phyloP scores from a whole-genome alignment of 1,284 basidiomycete species.

The Phlebopus sp. region DNA sequence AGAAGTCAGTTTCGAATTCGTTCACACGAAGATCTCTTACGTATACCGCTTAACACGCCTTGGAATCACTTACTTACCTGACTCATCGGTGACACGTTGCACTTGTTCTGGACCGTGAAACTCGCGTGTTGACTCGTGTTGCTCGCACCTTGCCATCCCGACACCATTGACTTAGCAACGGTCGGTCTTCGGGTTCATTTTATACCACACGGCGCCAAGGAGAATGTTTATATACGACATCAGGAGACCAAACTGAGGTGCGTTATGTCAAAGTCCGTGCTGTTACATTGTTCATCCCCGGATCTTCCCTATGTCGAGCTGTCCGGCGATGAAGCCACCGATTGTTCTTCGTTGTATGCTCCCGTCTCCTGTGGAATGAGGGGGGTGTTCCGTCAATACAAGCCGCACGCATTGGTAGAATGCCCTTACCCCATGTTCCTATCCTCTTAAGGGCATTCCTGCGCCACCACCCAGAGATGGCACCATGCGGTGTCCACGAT shows the following conservation, averaged over 20 bases:
- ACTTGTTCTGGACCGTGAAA: conserved; percentile 25
- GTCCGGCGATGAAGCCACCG: conserved; percentile 26
- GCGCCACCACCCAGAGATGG: conserved; percentile 31
- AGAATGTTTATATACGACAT: conserved; percentile 11
- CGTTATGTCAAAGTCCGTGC: conserved; percentile 22
- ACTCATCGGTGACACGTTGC: conserved; percentile 15
- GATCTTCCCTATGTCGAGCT: conserved; percentile 27
- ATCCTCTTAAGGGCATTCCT: conserved; percentile 28
- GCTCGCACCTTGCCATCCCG: conserved; percentile 8
- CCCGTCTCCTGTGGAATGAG: conserved; percentile 20
- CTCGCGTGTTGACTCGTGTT: conserved; percentile 29
- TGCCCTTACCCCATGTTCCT: conserved; percentile 26
- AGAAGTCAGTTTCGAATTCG: conserved; percentile 21
- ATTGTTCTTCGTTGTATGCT: conserved; percentile 17
- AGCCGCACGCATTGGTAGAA: conserved; percentile 20
- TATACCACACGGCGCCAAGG: conserved; percentile 2
- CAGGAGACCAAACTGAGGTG: conserved; percentile 14
- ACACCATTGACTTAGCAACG: conserved; percentile 26
- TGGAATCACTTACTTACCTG: background rate
- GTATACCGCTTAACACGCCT: conserved; percentile 15
- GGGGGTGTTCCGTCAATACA: conserved; percentile 13
- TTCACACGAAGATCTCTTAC: conserved; percentile 28
- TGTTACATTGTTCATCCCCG: conserved; percentile 8
- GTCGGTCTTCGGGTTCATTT: conserved; percentile 9
- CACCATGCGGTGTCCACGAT: conserved; percentile 35